Conservation (phyloP, 2,329 filamentous ascomycete species). For the Scedosporium apiospermum region DNA sequence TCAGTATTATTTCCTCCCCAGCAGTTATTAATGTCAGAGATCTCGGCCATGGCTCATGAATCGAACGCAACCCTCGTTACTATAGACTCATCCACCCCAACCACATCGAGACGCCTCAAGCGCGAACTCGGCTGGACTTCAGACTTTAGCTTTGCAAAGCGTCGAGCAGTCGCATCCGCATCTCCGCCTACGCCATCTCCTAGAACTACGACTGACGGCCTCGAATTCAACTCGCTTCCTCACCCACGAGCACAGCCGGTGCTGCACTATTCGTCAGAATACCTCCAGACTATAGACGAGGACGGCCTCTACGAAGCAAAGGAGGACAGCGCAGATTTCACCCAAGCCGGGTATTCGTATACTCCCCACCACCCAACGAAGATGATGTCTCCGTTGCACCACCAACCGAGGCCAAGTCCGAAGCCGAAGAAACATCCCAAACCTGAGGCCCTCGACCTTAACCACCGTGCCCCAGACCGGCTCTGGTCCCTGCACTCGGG, state of each 20-base stretch:
- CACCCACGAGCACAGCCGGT: too few species aligned
- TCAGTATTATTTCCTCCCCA: too few species aligned
- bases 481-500: neutral
- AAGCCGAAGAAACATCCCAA: neutral
- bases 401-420: neutral
- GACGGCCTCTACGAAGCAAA: neutral
- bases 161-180: neutral
- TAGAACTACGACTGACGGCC: slow-evolving; percentile 10
- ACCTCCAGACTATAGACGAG: neutral
- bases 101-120: neutral
- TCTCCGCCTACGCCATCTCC: neutral
- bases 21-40: neutral
- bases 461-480: neutral
- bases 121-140: neutral
- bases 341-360: too few species aligned
- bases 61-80: neutral
- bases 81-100: neutral
- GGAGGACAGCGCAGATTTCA: too few species aligned
- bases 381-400: neutral
- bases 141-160: slow-evolving; percentile 2
- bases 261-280: too few species aligned
- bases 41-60: neutral
- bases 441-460: neutral
- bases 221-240: too few species aligned
- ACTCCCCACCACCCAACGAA: too few species aligned